Conservation (phyloP, 2,329 filamentous ascomycete genomes). For the Atkinsonella hypoxylon region DNA sequence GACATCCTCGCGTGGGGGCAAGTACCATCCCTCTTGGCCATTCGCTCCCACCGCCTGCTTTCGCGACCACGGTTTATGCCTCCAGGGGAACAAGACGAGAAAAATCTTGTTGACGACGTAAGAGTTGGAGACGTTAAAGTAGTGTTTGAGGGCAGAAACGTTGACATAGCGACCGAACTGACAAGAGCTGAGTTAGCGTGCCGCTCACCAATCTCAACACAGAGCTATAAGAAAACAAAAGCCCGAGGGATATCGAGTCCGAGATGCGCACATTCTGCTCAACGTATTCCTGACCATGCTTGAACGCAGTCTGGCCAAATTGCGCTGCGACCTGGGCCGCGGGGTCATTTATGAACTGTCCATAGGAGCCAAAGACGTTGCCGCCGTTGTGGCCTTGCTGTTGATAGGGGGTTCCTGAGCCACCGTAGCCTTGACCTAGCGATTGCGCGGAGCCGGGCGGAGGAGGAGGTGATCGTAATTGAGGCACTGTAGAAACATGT, state of each 20-base stretch:
- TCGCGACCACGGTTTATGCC: constrained; percentile 93
- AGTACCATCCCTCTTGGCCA: constrained; percentile 64
- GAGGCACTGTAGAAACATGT: constrained; percentile 95
- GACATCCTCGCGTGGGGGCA: constrained; percentile 86
- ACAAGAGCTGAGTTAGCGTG: constrained; percentile 8
- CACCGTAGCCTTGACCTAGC: constrained; percentile 49
- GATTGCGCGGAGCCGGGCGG: constrained; percentile 60
- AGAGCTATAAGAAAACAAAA: neutral
- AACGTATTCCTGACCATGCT: constrained; percentile 84
- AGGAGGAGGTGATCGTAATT: constrained; percentile 86
- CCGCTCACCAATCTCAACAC: no score
- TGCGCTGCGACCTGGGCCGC: constrained; percentile 91
- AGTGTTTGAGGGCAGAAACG: constrained; percentile 88
- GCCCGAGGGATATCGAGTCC: neutral
- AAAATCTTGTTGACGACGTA: constrained; percentile 92
- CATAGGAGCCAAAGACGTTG: constrained; percentile 60
- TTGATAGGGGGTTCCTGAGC: constrained; percentile 55
- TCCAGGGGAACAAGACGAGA: constrained; percentile 93
- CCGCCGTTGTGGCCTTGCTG: constrained; percentile 42
- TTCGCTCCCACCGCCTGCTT: constrained; percentile 65
- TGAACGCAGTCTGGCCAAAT: constrained; percentile 83
- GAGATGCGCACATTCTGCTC: constrained; percentile 73
- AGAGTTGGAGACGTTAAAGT: constrained; percentile 97
- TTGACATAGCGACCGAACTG: constrained; percentile 67
- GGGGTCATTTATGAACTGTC: constrained; percentile 90